phyloP scores from a whole-genome alignment of 116 monocot genomes.

The Posidonia oceanica region DNA sequence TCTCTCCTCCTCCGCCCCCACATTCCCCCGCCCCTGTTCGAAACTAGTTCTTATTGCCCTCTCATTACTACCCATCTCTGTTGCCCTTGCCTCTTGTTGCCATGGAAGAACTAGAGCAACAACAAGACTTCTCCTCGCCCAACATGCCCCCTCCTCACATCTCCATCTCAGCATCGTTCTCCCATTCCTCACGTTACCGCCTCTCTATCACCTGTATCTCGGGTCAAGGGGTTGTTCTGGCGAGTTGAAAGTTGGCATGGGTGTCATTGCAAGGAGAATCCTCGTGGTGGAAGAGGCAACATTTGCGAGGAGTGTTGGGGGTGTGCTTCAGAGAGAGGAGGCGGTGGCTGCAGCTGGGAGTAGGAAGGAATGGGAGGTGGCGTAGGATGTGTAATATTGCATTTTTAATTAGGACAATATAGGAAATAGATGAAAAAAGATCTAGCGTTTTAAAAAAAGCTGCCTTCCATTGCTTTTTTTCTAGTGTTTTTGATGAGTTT shows the following conservation, averaged over 20 bases:
- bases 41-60: slow-evolving; percentile 4
- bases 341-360: slow-evolving; percentile 30
- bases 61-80: not conserved
- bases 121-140: not conserved
- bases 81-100: not conserved
- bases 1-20: too few species aligned
- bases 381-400: too few species aligned
- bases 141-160: too few species aligned
- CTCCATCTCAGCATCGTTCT: too few species aligned
- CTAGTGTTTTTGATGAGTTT: too few species aligned
- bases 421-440: too few species aligned
- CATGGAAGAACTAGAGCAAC: not conserved
- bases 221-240: slow-evolving; percentile 9
- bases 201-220: slow-evolving; percentile 11
- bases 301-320: slow-evolving; percentile 24
- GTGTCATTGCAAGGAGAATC: slow-evolving; percentile 47
- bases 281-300: slow-evolving; percentile 48
- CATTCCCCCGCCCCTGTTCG: not conserved
- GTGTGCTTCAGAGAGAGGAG: slow-evolving; percentile 31
- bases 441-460: too few species aligned
- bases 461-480: too few species aligned
- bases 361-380: slow-evolving; percentile 23
- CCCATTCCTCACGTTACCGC: not conserved
- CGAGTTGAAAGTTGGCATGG: slow-evolving; percentile 33
- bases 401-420: too few species aligned